Percentiles rank a stretch among this genome's conserved stretches.
Conservation (phyloP, 2,329 filamentous ascomycete genomes). For the Sclerotiophoma versabilis region DNA sequence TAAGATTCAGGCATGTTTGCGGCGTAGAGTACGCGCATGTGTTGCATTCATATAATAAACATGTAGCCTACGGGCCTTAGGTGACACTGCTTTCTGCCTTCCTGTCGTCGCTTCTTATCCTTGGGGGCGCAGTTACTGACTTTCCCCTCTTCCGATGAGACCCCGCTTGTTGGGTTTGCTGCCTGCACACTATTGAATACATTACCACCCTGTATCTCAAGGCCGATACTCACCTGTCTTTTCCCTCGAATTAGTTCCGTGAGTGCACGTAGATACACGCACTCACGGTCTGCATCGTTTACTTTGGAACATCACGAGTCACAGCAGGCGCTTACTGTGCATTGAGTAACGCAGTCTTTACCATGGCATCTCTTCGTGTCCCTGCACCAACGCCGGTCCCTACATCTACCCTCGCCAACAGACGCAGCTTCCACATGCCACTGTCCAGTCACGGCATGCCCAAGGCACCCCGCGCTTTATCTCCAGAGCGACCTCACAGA, state of each 20-base stretch:
- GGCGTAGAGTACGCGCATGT: conserved; percentile 34
- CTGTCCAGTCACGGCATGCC: conserved; percentile 46
- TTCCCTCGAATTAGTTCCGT: background rate
- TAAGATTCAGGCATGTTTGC: conserved; percentile 24
- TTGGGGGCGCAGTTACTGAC: conserved; percentile 30
- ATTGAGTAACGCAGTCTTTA: conserved; percentile 13
- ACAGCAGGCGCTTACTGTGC: conserved; percentile 16
- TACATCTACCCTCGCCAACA: conserved; percentile 28
- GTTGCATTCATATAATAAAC: conserved; percentile 42
- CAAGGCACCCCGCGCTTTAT: conserved; percentile 37
- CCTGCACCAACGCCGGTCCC: conserved; percentile 32
- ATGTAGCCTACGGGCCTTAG: conserved; percentile 40
- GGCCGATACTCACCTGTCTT: conserved; percentile 3
- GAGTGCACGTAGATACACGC: conserved; percentile 2
- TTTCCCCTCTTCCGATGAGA: conserved; percentile 21
- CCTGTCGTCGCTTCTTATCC: conserved; percentile 26
- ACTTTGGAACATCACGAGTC: conserved; percentile 8
- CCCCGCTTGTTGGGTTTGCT: conserved; percentile 25
- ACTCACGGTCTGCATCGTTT: conserved; percentile 4
- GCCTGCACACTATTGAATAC: conserved; percentile 23
- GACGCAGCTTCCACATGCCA: conserved; percentile 33
- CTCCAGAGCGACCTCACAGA: conserved; percentile 39
- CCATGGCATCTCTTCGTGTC: conserved; percentile 33
- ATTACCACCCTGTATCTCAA: conserved; percentile 12
- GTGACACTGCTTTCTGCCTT: conserved; percentile 40